Percentiles rank a stretch among this genome's conserved stretches.
Conservation (phyloP, 2,329 filamentous ascomycete species). For the Emericellopsis atlantica region DNA sequence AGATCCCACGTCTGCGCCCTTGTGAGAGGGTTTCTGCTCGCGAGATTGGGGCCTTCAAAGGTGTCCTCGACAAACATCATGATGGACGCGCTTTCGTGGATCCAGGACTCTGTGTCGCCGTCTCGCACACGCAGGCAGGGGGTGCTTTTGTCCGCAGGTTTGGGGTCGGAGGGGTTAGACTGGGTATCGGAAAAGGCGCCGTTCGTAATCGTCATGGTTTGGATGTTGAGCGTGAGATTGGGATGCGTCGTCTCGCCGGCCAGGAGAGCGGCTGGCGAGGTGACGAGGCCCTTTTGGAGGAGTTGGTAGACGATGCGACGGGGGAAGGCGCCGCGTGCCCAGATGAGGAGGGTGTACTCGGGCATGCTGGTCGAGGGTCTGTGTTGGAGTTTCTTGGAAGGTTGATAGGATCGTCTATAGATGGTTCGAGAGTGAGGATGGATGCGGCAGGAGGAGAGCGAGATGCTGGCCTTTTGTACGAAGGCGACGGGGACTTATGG, state of each 20-base stretch:
- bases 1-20: slow-evolving; percentile 6
- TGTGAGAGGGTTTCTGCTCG: background rate
- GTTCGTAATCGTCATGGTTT: background rate
- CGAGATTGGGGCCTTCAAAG: slow-evolving; percentile 4
- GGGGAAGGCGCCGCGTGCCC: slow-evolving; percentile 8
- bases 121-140: slow-evolving; percentile 8
- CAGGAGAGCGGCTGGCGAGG: slow-evolving; percentile 5
- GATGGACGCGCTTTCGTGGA: slow-evolving; percentile 9
- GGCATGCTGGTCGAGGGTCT: background rate
- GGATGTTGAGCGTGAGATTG: slow-evolving; percentile 5
- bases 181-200: slow-evolving; percentile 2
- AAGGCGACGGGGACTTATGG: too few species aligned
- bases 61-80: slow-evolving; percentile 7
- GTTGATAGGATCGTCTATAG: too few species aligned
- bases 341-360: slow-evolving; percentile 9
- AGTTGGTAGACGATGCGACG: slow-evolving; percentile 10
- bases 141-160: slow-evolving; percentile 6
- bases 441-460: too few species aligned
- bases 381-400: too few species aligned
- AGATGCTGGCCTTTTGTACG: too few species aligned
- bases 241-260: slow-evolving; percentile 5
- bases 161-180: slow-evolving; percentile 6
- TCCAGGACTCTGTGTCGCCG: slow-evolving; percentile 3
- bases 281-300: slow-evolving; percentile 8
- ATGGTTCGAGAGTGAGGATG: too few species aligned